Evolutionary conservation across 257 asterid species (phyloP).

Genomic region (Fraxinus pennsylvanica): DNA sequence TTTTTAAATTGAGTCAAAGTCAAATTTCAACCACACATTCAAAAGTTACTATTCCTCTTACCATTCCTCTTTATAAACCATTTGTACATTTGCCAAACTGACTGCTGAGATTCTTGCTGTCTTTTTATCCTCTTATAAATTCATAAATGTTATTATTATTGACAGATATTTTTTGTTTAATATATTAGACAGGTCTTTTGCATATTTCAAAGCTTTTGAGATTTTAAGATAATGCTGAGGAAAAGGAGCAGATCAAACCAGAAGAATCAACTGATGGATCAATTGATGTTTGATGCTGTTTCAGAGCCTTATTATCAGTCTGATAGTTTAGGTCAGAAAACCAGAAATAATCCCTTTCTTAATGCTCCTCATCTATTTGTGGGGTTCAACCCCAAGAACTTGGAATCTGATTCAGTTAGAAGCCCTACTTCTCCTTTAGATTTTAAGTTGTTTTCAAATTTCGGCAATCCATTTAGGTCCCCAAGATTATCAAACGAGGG

Average conservation of each 20-base stretch:
- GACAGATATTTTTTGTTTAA: slow-evolving; percentile 25
- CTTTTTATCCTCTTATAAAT: slow-evolving; percentile 9
- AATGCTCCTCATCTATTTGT: slow-evolving; percentile 66
- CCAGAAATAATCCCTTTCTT: slow-evolving; percentile 47
- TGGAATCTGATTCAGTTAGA: slow-evolving; percentile 78
- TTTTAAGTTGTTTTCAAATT: slow-evolving; percentile 65
- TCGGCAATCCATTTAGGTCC: slow-evolving; percentile 71
- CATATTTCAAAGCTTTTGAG: slow-evolving; percentile 24
- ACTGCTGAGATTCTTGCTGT: not conserved
- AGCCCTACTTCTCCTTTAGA: slow-evolving; percentile 95
- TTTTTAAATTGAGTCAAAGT: too few species aligned
- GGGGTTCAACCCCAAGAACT: slow-evolving; percentile 59
- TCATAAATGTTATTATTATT: slow-evolving; percentile 20
- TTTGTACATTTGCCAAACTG: not conserved
- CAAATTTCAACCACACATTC: not conserved
- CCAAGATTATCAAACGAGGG: slow-evolving; percentile 36
- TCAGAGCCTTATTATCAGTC: slow-evolving; percentile 57
- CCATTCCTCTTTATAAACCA: too few species aligned
- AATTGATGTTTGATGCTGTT: slow-evolving; percentile 47
- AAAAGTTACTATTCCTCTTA: too few species aligned
- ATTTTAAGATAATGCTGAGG: slow-evolving; percentile 55
- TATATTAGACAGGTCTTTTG: slow-evolving; percentile 26
- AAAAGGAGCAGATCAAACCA: slow-evolving; percentile 75
- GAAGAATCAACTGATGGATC: slow-evolving; percentile 62
- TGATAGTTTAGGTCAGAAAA: slow-evolving; percentile 55